These are phyloP conservation scores for Fusarium mundagurra DNA, from an alignment of 2,329 filamentous ascomycete species.

Conservation along the genomic window DNA sequence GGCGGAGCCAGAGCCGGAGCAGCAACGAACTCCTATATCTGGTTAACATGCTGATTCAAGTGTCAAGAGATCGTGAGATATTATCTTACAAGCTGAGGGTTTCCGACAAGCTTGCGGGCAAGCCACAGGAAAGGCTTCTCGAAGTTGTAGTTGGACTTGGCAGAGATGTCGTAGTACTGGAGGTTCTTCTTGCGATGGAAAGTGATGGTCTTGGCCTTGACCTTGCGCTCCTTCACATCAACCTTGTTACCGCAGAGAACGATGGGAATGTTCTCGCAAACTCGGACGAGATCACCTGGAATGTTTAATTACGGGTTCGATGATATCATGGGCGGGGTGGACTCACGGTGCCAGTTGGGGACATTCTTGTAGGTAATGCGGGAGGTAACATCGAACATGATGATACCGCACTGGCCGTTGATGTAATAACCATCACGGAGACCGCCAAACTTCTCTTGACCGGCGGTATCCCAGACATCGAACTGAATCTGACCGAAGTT, in stretches of 20 bases:
- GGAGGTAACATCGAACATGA: constrained; percentile 99
- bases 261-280: constrained; percentile 99
- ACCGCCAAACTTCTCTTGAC: constrained; percentile 99
- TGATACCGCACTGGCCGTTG: constrained; percentile 99
- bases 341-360: constrained; percentile 99
- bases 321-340: neutral
- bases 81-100: constrained; percentile 61
- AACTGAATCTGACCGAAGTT: constrained; percentile 98
- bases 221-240: constrained; percentile 99
- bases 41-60: constrained; percentile 40
- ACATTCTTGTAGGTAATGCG: constrained; percentile 99
- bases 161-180: constrained; percentile 99
- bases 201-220: constrained; percentile 99
- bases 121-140: constrained; percentile 99
- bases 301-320: constrained; percentile 24
- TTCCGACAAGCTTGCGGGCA: constrained; percentile 96
- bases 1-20: constrained; percentile 94
- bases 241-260: constrained; percentile 99
- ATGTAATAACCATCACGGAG: constrained; percentile 99
- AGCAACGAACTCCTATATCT: constrained; percentile 88
- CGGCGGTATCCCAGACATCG: constrained; percentile 99
- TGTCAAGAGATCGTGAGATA: neutral
- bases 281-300: constrained; percentile 93
- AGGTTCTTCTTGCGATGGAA: constrained; percentile 99
- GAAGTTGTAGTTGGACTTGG: constrained; percentile 99